A percentile compares a stretch with the other conserved stretches of the same genome.
Evolutionary conservation across 2,329 filamentous ascomycete species (phyloP).

Genomic region (Atkinsonella texensis): DNA sequence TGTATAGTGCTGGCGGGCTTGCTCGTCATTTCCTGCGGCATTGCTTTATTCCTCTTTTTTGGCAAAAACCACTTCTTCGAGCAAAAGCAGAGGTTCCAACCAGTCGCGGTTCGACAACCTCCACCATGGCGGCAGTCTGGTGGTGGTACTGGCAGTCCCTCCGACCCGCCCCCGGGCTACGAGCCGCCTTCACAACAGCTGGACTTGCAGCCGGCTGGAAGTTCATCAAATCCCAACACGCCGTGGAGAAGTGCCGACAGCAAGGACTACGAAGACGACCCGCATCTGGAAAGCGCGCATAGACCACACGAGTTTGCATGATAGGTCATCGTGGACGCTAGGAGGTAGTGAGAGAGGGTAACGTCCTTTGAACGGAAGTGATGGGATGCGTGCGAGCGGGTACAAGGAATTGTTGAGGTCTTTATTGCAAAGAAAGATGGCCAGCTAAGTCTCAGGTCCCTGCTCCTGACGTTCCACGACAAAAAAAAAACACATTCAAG

Average conservation of each 20-base stretch:
- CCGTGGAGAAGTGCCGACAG: conserved; percentile 14
- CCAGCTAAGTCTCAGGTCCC: neutral
- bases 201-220: conserved; percentile 16
- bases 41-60: conserved; percentile 23
- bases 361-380: neutral
- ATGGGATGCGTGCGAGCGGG: neutral
- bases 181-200: conserved; percentile 20
- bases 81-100: conserved; percentile 9
- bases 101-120: conserved; percentile 13
- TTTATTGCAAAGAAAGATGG: neutral
- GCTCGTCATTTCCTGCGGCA: conserved; percentile 30
- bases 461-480: neutral
- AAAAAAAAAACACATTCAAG: neutral
- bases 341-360: neutral
- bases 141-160: conserved; percentile 13
- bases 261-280: conserved; percentile 20
- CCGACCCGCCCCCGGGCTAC: conserved; percentile 21
- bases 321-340: neutral
- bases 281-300: conserved; percentile 19
- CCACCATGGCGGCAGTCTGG: conserved; percentile 18
- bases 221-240: conserved; percentile 13
- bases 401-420: neutral
- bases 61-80: conserved; percentile 16
- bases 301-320: conserved; percentile 22
- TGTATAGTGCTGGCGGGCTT: conserved; percentile 36